These are phyloP conservation scores for Talaromyces sp. DNA, from an alignment of 2,329 filamentous ascomycete genomes.

Conservation along the genomic window DNA sequence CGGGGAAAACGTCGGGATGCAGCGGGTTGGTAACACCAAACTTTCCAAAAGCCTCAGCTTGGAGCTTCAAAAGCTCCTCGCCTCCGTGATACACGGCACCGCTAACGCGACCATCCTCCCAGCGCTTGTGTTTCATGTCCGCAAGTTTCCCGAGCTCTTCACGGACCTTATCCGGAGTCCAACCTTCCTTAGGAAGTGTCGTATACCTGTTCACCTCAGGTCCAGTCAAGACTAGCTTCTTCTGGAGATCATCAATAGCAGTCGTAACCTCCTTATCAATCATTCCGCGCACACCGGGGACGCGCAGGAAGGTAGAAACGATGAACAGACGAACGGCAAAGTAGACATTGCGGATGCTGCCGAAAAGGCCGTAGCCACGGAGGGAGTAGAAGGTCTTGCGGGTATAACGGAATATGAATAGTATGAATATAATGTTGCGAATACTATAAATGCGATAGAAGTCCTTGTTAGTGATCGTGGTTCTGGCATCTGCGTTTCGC, in stretches of 20 bases:
- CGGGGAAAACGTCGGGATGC: constrained; percentile 96
- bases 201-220: constrained; percentile 73
- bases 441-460: constrained; percentile 56
- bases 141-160: constrained; percentile 78
- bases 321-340: constrained; percentile 68
- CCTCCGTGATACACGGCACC: constrained; percentile 97
- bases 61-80: constrained; percentile 75
- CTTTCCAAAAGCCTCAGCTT: constrained; percentile 89
- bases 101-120: constrained; percentile 94
- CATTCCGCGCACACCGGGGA: constrained; percentile 82
- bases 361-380: constrained; percentile 83
- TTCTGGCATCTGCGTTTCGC: constrained; percentile 8
- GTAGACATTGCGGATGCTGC: constrained; percentile 76
- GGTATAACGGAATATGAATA: constrained; percentile 83
- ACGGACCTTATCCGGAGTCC: constrained; percentile 75
- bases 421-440: constrained; percentile 83
- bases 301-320: constrained; percentile 82
- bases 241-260: constrained; percentile 76
- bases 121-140: constrained; percentile 88
- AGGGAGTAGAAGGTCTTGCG: constrained; percentile 81
- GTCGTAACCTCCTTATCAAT: constrained; percentile 83
- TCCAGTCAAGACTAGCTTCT: constrained; percentile 76
- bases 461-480: constrained; percentile 7
- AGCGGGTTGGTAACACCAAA: constrained; percentile 97
- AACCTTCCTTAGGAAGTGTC: constrained; percentile 78